Base-by-base conservation (phyloP, 2,329 filamentous ascomycete species). In the Trichoderma sp. region DNA sequence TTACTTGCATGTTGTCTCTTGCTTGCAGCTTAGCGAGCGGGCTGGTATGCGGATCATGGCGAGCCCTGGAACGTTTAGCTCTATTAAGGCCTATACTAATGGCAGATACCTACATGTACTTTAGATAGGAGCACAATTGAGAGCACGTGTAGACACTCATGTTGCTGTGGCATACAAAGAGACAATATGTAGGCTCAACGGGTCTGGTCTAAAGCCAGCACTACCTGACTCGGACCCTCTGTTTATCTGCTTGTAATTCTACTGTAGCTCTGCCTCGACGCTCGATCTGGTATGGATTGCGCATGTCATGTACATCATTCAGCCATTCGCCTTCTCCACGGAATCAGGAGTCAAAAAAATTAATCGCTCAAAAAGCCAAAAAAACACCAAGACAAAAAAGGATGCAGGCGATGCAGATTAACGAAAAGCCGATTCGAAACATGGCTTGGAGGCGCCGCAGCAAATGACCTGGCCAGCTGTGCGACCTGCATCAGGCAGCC, bases 41-140 rank as follows among this genome's bases (percentile, higher is more conserved):
- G 29, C 61, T 60, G 65, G 65, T 21, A 60, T 60, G 53, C 56
- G 40, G 57, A 53, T 43, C 19, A 24, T 11, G 16, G 16, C 29
- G 47, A 59, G 60, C 33, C 31, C 27, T 53, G 13, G 27, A 53
- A 27, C n/a, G 14, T 37, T 35, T 37, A 21, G 56, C 52, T 47
- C 29, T 27, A 24, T 63, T 2, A 43, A 43, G 19, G 40, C 40
- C 40, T 43, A 43, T 43, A 19, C 40, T 10, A 43, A 27, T 4
- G 27, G 27, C 4, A 27, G 27, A 27, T 27, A 27, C 27, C 4
- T 27, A n/a, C n/a, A n/a, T n/a, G n/a, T n/a, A n/a, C 19, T n/a
- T 2, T 19, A 19, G 5, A 35, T 13, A 35, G 19, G 16, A 19
- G 5, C 37, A 40, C 37, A 35, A 35, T 35, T 14, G 33, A 13